phyloP scores from a whole-genome alignment of 768 basidiomycete genomes.

The Trametes coccinea region DNA sequence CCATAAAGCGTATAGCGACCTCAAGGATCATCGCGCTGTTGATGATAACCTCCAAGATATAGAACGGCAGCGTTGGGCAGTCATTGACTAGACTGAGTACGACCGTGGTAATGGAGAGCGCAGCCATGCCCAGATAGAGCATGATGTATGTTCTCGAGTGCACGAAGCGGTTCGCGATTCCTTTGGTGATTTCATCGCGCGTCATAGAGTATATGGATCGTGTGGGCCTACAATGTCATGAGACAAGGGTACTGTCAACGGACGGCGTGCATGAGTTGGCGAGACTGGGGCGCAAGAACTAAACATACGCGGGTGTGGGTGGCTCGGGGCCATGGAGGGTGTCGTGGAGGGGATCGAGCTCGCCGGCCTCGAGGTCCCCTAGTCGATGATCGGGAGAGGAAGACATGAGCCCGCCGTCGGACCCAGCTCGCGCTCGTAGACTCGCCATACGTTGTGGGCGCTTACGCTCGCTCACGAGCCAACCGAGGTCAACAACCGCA shows the following conservation, averaged over 20 bases:
- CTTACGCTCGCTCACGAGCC: neutral
- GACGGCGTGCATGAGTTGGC: conserved; percentile 23
- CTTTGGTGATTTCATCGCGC: conserved; percentile 77
- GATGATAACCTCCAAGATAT: conserved; percentile 85
- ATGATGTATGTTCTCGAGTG: conserved; percentile 86
- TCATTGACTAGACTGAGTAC: conserved; percentile 79
- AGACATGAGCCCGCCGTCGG: conserved; percentile 27
- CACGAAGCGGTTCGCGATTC: conserved; percentile 87
- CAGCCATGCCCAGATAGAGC: conserved; percentile 88
- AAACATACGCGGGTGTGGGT: conserved; percentile 28
- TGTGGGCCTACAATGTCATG: conserved; percentile 49
- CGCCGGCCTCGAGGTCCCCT: conserved; percentile 34
- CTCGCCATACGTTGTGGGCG: conserved; percentile 18
- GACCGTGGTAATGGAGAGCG: conserved; percentile 82
- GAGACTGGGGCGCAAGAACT: conserved; percentile 4
- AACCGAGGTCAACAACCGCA: conserved; percentile 33
- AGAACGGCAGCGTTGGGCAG: conserved; percentile 87
- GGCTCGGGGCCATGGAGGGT: conserved; percentile 18
- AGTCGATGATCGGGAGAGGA: conserved; percentile 25
- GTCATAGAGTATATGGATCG: conserved; percentile 87
- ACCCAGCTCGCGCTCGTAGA: conserved; percentile 17
- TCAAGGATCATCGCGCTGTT: conserved; percentile 93
- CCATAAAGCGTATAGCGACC: conserved; percentile 88
- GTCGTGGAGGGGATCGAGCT: conserved; percentile 32
- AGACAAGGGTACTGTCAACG: conserved; percentile 26